phyloP scores from a whole-genome alignment of 176 grass and related monocot genomes.

The Lolium perenne region DNA sequence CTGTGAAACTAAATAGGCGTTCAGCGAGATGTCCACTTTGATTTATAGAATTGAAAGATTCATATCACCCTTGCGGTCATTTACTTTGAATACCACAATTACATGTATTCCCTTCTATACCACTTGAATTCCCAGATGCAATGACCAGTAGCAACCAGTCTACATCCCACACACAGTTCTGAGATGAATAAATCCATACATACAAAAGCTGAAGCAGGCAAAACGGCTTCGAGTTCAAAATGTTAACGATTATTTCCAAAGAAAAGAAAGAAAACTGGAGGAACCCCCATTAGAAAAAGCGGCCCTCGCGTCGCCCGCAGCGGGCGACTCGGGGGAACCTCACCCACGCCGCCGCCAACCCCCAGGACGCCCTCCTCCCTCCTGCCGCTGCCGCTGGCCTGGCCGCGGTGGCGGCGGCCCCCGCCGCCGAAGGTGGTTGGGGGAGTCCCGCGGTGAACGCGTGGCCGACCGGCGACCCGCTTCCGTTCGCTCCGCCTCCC shows the following conservation, averaged over 20 bases:
- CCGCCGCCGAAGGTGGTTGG: too few species aligned
- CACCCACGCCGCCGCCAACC: too few species aligned
- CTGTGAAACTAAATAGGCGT: background rate
- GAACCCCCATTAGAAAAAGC: too few species aligned
- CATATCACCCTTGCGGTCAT: background rate
- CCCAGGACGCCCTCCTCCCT: too few species aligned
- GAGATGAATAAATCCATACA: background rate
- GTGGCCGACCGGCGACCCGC: too few species aligned
- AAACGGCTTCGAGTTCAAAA: background rate
- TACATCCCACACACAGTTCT: background rate
- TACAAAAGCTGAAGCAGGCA: constrained; percentile 21
- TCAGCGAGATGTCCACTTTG: background rate
- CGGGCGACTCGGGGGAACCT: too few species aligned
- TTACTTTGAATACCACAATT: constrained; percentile 10
- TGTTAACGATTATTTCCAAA: background rate
- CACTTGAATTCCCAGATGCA: constrained; percentile 21
- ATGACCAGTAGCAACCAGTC: background rate
- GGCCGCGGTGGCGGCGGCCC: too few species aligned
- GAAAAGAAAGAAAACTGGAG: background rate
- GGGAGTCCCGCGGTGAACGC: too few species aligned
- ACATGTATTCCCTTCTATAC: background rate
- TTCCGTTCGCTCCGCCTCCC: too few species aligned
- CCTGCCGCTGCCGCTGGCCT: too few species aligned
- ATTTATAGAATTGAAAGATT: constrained; percentile 2
- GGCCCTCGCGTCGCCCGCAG: too few species aligned